Evolutionary conservation across 768 basidiomycete genomes (phyloP).

Genomic region (Tremella fuciformis): DNA sequence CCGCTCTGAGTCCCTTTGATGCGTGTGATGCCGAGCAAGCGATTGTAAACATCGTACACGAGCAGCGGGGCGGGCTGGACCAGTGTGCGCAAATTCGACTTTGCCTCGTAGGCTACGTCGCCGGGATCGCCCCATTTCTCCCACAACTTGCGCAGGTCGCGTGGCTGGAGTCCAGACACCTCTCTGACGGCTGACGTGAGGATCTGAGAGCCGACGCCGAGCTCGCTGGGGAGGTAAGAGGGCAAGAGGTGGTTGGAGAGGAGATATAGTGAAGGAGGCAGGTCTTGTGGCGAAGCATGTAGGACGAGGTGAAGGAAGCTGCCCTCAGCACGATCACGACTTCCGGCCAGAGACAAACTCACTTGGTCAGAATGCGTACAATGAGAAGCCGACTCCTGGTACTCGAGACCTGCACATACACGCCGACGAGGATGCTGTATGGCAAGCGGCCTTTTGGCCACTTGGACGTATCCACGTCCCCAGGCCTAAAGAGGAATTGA

Average conservation of each 20-base stretch:
- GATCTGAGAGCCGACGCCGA: constrained; percentile 53
- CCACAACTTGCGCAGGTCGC: constrained; percentile 55
- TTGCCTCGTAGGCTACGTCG: constrained; percentile 82
- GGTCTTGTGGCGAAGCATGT: constrained; percentile 63
- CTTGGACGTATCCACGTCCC: constrained; percentile 23
- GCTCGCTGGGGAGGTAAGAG: constrained; percentile 64
- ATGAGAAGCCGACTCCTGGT: constrained; percentile 46
- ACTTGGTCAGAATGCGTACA: constrained; percentile 50
- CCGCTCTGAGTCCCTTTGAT: constrained; percentile 73
- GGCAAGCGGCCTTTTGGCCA: constrained; percentile 49
- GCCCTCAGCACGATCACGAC: no score
- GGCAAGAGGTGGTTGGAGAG: constrained; percentile 77
- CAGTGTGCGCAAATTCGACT: constrained; percentile 52
- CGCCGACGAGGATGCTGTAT: constrained; percentile 48
- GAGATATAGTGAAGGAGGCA: constrained; percentile 74
- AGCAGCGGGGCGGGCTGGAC: constrained; percentile 47
- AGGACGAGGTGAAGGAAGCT: constrained; percentile 72
- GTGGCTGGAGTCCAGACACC: constrained; percentile 44
- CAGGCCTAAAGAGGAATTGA: constrained; percentile 42
- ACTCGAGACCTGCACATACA: constrained; percentile 49
- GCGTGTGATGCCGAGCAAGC: constrained; percentile 64
- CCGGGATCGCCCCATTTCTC: constrained; percentile 77
- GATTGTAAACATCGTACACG: constrained; percentile 64
- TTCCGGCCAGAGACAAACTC: constrained; percentile 53
- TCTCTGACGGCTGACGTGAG: constrained; percentile 56